These are phyloP conservation scores for Filobasidium wieringae DNA, from an alignment of 768 basidiomycete genomes.

Conservation along the genomic window DNA sequence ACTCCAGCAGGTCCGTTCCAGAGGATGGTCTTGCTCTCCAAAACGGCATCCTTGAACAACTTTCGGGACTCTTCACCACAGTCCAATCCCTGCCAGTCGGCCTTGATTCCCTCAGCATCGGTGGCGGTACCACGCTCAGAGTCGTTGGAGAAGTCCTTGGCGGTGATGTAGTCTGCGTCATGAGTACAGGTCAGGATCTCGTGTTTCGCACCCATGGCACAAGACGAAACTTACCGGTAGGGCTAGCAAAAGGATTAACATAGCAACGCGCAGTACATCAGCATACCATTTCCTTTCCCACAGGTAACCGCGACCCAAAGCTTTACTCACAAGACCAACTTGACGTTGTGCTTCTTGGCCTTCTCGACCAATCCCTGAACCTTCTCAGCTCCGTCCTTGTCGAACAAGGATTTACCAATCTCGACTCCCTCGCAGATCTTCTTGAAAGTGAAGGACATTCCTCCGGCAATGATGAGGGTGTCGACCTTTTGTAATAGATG, in stretches of 20 bases:
- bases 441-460: conserved; percentile 99
- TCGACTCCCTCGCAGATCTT: conserved; percentile 69
- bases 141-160: conserved; percentile 88
- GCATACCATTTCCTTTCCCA: background rate
- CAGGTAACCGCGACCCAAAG: background rate
- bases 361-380: conserved; percentile 74
- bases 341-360: conserved; percentile 80
- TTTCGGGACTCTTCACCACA: conserved; percentile 72
- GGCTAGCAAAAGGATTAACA: background rate
- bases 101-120: conserved; percentile 76
- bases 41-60: conserved; percentile 65
- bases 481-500: conserved; percentile 54
- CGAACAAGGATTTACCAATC: conserved; percentile 94
- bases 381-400: conserved; percentile 75
- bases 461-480: conserved; percentile 89
- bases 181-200: too few relatives aligned
- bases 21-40: conserved; percentile 84
- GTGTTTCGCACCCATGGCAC: too few relatives aligned
- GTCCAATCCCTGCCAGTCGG: conserved; percentile 91
- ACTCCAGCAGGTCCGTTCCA: conserved; percentile 94
- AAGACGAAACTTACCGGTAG: background rate
- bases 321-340: conserved; percentile 57
- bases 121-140: conserved; percentile 64
- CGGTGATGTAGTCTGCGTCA: conserved; percentile 88
- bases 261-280: background rate